Conservation (phyloP, 116 monocot species). For the Dioscorea cayenensis region DNA sequence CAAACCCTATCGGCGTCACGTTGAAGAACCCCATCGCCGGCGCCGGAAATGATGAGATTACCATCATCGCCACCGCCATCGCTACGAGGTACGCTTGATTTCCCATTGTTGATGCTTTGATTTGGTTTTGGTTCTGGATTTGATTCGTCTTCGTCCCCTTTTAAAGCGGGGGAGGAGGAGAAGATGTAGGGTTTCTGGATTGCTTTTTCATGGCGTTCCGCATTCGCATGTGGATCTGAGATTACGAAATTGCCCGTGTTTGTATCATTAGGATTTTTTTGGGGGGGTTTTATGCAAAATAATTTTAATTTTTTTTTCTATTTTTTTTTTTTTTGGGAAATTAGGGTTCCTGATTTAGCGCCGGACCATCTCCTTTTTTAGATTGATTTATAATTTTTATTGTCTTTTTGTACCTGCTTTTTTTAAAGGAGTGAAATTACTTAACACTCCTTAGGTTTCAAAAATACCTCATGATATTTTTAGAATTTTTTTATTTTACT, state of each 20-base stretch:
- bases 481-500: no score
- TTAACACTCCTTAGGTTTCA: no score
- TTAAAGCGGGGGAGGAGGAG: background rate
- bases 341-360: no score
- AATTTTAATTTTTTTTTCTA: background rate
- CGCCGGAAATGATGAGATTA: background rate
- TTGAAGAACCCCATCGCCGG: background rate
- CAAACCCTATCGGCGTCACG: constrained; percentile 41
- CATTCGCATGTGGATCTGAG: no score
- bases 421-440: no score
- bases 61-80: background rate
- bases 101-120: background rate
- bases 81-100: background rate
- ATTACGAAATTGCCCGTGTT: no score
- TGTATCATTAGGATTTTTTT: background rate
- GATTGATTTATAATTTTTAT: no score
- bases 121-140: background rate
- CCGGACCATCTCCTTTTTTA: no score
- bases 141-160: background rate
- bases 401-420: no score
- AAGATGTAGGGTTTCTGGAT: background rate
- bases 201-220: background rate
- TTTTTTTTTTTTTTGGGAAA: background rate
- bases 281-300: background rate
- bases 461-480: no score